phyloP scores from a whole-genome alignment of 768 basidiomycete species.

The Coprinopsis sp. region DNA sequence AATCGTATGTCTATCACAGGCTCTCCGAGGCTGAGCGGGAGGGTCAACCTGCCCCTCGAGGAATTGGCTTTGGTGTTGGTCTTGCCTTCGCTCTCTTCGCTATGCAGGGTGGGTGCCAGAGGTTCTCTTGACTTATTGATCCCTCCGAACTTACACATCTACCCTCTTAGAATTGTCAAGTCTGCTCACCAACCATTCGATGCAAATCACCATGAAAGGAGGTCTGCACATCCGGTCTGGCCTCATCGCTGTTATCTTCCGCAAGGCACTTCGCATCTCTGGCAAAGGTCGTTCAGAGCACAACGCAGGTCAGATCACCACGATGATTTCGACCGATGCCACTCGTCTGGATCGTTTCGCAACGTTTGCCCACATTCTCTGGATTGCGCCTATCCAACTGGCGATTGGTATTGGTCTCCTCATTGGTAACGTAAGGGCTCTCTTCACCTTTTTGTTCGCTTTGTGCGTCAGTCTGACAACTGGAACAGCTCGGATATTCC shows the following conservation, averaged over 20 bases:
- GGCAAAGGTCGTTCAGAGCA: conserved; percentile 53
- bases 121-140: background rate
- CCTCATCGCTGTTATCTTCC: conserved; percentile 46
- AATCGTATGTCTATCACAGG: conserved; percentile 40
- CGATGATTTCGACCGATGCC: conserved; percentile 64
- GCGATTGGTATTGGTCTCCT: conserved; percentile 58
- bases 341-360: conserved; percentile 48
- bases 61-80: conserved; percentile 60
- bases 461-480: background rate
- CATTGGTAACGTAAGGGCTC: conserved; percentile 50
- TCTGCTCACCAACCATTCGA: conserved; percentile 44
- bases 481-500: conserved; percentile 56
- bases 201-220: conserved; percentile 43
- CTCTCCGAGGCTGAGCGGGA: conserved; percentile 33
- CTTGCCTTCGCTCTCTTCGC: conserved; percentile 51
- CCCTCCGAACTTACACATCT: conserved; percentile 35
- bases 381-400: conserved; percentile 63
- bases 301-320: conserved; percentile 63
- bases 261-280: conserved; percentile 66
- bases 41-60: conserved; percentile 31
- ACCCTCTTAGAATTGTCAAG: conserved; percentile 39
- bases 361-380: conserved; percentile 42
- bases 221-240: conserved; percentile 46
- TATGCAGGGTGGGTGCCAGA: conserved; percentile 49
- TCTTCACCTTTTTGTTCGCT: background rate